Evolutionary conservation across 106 monocot species (phyloP), one percentile per base, ranked within the genome.

Genomic region (Acorus calamus): DNA sequence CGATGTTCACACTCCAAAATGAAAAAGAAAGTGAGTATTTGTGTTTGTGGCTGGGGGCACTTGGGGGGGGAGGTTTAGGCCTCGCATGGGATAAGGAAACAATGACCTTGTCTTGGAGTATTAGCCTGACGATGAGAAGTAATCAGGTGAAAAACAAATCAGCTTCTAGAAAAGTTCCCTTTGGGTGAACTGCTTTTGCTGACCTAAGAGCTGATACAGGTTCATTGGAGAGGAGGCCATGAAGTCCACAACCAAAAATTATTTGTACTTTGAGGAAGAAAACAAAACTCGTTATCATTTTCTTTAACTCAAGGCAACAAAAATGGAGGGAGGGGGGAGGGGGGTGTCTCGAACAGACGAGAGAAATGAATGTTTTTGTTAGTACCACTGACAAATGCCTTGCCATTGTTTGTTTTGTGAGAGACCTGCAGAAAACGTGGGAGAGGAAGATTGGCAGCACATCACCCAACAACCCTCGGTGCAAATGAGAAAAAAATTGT

Each of bases 121-220:
- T 88, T 83, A 7, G 83, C 96, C 46, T 79, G 87, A 10, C 41
- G 5, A 60, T 87, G 91, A 47, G 87, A 88, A 49, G 59, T 85
- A 96, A 3, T 79, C 82, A 2, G 96, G 91, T 28, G 87, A 84
- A 45, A 88, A 84, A 50, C 83, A 85, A 5, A 96, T 71, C 52
- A 96, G 80, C 78, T 83, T 96, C 66, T 91, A 96, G 62, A 91
- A 96, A 8, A 96, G 84, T 70, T 96, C 96, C 62, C 96, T 76
- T 69, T 87, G 96, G 2, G 87, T 91, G 44, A 91, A 85, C 63
- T 78, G 10, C 75, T 96, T 96, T 14, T 66, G 83, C 64, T 79
- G 75, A n/a, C 72, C 74, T 2, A 91, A 67, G 28, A 96, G 70
- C 68, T 71, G 67, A 50, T 91, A 96, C 51, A 80, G 49, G 59